Base-by-base conservation (phyloP, 2,329 filamentous ascomycete genomes). In the Ilyonectria sp. region DNA sequence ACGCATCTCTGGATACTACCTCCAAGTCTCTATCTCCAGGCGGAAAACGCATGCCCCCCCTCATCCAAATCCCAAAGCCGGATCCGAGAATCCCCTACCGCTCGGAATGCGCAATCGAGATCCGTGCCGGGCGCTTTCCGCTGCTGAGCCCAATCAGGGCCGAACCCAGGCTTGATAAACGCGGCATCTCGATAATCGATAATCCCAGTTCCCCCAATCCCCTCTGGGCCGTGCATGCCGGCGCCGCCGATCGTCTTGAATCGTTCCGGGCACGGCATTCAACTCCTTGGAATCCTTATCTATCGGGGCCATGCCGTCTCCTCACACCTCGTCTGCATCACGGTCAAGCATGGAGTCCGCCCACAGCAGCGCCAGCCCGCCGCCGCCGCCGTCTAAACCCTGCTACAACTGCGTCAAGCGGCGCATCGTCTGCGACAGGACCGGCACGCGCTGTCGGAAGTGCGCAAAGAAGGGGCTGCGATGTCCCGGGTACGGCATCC, bases 331-430 rank as follows among this genome's bases (percentile, higher is more conserved):
- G 40, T n/a, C 40, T 43, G 40, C 40, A 43, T 43, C 40, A 17
- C 40, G 31, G 31, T 19, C 44, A 47, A 52, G 26, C 21, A 52
- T 35, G 40, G 37, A 29, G 17, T 19, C 43, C 11, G 49, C 23
- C 60, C 43, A 53, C 23, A 43, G 40, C 40, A 43, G 40, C 40
- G n/a, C 40, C 40, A 43, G n/a, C 40, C 40, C 40, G 40, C 40
- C 40, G 17, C 37, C 40, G 15, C 40, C 37, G 37, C 55, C 60
- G 26, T 43, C 61, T 7, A 65, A 68, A 44, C 46, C 61, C 26
- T 69, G 67, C 52, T 69, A 63, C 67, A 63, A 69, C 60, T 67
- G 67, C 46, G 60, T 66, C 56, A 63, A 67, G 64, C 59, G 67
- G 23, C 63, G 59, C 54, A 66, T 65, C 49, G 52, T 54, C 52